Conservation (phyloP, 208 protist genomes). For the Leishmania guyanensis region DNA sequence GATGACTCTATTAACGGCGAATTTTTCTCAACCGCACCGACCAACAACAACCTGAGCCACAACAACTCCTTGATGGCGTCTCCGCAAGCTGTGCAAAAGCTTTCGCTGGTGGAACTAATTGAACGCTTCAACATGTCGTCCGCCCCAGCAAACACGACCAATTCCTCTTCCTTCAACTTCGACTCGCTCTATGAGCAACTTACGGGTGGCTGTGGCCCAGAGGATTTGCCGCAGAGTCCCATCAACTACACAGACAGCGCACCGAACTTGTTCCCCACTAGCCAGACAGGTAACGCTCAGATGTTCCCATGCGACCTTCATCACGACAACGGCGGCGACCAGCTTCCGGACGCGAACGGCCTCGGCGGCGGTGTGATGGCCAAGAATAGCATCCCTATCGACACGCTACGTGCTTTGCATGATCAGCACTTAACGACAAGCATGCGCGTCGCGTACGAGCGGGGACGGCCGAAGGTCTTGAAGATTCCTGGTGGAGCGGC, state of each 20-base stretch:
- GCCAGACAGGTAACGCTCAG: not conserved
- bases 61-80: slow-evolving; percentile 45
- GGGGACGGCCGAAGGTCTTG: slow-evolving; percentile 62
- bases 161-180: slow-evolving; percentile 36
- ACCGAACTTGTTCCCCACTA: not conserved
- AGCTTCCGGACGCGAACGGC: slow-evolving; percentile 18
- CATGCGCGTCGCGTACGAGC: slow-evolving; percentile 51
- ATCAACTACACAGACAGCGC: slow-evolving; percentile 23
- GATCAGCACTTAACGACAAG: slow-evolving; percentile 84
- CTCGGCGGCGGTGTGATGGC: slow-evolving; percentile 13
- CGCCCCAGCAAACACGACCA: slow-evolving; percentile 6
- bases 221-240: slow-evolving; percentile 27
- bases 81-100: slow-evolving; percentile 43
- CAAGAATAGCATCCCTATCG: slow-evolving; percentile 92
- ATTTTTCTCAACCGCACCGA: slow-evolving; percentile 29
- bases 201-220: slow-evolving; percentile 27
- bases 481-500: slow-evolving; percentile 37
- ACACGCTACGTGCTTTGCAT: slow-evolving; percentile 92
- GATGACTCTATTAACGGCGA: slow-evolving; percentile 29
- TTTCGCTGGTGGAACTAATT: slow-evolving; percentile 54
- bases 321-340: slow-evolving; percentile 1
- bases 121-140: slow-evolving; percentile 40
- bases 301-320: slow-evolving; percentile 6
- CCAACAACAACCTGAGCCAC: slow-evolving; percentile 18
- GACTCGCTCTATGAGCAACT: slow-evolving; percentile 61